Evolutionary conservation across 2,329 filamentous ascomycete genomes (phyloP).

Genomic region (Venturia carpophila): DNA sequence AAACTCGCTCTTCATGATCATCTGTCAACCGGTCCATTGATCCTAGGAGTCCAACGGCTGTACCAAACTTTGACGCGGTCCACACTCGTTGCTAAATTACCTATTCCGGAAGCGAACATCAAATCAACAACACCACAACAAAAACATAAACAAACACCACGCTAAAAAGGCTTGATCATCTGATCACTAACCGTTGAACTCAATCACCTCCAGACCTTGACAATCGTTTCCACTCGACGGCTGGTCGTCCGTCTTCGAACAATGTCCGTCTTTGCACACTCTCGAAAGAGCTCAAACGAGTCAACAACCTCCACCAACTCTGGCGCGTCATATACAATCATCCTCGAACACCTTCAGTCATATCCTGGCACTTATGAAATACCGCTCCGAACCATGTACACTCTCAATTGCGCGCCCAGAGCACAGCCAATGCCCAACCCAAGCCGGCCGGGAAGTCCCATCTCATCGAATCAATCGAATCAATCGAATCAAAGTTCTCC

Average conservation of each 20-base stretch:
- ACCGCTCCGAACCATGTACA: conserved; percentile 60
- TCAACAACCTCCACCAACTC: conserved; percentile 23
- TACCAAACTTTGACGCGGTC: conserved; percentile 2
- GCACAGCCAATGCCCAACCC: conserved; percentile 32
- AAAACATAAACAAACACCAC: conserved; percentile 10
- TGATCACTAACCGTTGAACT: background rate
- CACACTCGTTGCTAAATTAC: conserved; percentile 1
- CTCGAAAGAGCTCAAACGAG: conserved; percentile 33
- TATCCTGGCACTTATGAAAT: conserved; percentile 58
- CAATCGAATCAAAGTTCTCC: conserved; percentile 30
- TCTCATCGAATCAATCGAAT: conserved; percentile 29
- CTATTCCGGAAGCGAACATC: background rate
- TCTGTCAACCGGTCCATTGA: conserved; percentile 21
- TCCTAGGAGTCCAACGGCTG: background rate
- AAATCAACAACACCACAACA: conserved; percentile 1
- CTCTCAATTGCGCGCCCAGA: conserved; percentile 53
- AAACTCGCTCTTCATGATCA: background rate
- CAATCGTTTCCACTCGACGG: background rate
- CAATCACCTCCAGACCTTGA: background rate
- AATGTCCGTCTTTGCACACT: conserved; percentile 25
- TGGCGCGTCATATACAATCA: conserved; percentile 27
- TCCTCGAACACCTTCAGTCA: conserved; percentile 43
- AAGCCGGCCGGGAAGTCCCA: conserved; percentile 31
- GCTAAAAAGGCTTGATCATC: background rate
- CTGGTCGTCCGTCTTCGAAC: background rate